Evolutionary conservation across 106 monocot species (phyloP).

Genomic region (Narthecium ossifragum): DNA sequence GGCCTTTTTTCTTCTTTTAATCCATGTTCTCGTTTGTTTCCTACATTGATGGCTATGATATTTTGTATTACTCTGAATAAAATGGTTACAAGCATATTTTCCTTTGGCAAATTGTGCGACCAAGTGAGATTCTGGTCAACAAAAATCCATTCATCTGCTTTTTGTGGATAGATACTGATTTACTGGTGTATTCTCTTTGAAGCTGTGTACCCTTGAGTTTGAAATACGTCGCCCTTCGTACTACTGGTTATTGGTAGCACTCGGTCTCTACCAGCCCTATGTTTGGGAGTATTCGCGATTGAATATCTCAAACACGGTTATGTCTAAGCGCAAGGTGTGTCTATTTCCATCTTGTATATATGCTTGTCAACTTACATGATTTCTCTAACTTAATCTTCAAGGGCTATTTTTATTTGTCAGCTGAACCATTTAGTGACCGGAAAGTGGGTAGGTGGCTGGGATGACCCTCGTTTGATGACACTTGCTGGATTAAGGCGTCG

Average conservation of each 20-base stretch:
- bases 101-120: too few relatives aligned
- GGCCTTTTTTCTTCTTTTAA: too few relatives aligned
- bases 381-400: not conserved
- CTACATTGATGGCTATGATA: too few relatives aligned
- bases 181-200: slow-evolving; percentile 9
- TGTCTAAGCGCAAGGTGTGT: slow-evolving; percentile 96
- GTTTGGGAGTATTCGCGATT: slow-evolving; percentile 99
- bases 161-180: not conserved
- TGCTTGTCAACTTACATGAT: not conserved
- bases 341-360: not conserved
- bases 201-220: slow-evolving; percentile 98
- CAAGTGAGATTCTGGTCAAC: too few relatives aligned
- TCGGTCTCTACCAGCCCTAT: slow-evolving; percentile 86
- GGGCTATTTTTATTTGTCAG: slow-evolving; percentile 26
- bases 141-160: not conserved
- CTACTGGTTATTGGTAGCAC: slow-evolving; percentile 79
- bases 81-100: too few relatives aligned
- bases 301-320: slow-evolving; percentile 88
- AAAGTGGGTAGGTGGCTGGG: slow-evolving; percentile 95
- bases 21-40: too few relatives aligned
- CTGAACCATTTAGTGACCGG: slow-evolving; percentile 80
- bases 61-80: too few relatives aligned
- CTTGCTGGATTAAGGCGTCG: slow-evolving; percentile 84
- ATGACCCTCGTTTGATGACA: slow-evolving; percentile 93
- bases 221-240: slow-evolving; percentile 95